Conservation (phyloP, 2,329 filamentous ascomycete genomes). For the Xylaria sp. region DNA sequence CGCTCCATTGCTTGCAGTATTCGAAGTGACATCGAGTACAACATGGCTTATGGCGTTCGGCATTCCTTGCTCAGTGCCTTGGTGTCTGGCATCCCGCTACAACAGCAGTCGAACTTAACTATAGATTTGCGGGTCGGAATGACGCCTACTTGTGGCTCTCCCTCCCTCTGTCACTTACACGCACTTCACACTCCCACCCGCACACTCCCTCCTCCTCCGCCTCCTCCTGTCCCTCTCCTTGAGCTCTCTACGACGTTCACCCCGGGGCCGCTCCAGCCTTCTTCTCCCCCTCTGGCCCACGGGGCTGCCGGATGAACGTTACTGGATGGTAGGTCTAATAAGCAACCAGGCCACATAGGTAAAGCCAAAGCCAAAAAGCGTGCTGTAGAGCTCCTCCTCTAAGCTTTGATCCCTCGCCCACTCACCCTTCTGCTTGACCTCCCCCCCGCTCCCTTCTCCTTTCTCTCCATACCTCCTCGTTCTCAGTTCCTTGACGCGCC, state of each 20-base stretch:
- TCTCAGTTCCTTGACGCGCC: conserved; percentile 14
- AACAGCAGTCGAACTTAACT: conserved; percentile 33
- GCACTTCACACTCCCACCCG: conserved; percentile 32
- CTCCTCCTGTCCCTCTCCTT: conserved; percentile 12
- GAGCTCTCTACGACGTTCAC: conserved; percentile 31
- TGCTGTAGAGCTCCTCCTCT: conserved; percentile 32
- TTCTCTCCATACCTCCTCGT: conserved; percentile 34
- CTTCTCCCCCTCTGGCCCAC: conserved; percentile 25
- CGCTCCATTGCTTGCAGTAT: conserved; percentile 41
- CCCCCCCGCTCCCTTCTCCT: conserved; percentile 35
- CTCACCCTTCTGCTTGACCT: conserved; percentile 20
- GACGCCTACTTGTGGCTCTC: conserved; percentile 38
- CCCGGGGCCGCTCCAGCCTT: conserved; percentile 40
- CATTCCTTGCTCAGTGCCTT: conserved; percentile 29
- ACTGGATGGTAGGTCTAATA: conserved; percentile 34
- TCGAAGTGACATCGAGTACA: conserved; percentile 40
- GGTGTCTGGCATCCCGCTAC: conserved; percentile 30
- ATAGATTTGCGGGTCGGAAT: conserved; percentile 39
- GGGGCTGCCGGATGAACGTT: conserved; percentile 32
- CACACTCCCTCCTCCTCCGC: conserved; percentile 24
- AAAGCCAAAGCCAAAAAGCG: conserved; percentile 34
- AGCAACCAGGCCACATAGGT: conserved; percentile 30
- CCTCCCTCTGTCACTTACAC: conserved; percentile 31
- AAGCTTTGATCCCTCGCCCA: conserved; percentile 27
- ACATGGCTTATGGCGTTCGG: conserved; percentile 37